A percentile compares a stretch with the other conserved stretches of the same genome.
Conservation (phyloP, 352 stramenopile species). For the Pythium aphanidermatum region DNA sequence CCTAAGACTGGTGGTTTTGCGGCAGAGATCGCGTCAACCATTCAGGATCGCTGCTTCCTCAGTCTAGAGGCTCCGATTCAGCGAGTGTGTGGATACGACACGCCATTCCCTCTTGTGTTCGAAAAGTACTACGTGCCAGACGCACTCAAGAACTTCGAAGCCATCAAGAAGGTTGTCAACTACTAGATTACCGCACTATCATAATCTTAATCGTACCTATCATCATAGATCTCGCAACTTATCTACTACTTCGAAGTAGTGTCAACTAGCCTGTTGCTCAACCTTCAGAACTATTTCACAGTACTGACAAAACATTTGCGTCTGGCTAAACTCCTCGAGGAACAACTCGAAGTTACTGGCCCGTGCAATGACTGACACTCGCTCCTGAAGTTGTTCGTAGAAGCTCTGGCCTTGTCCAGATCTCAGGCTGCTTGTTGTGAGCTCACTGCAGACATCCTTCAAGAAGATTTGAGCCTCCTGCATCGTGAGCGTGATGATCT, state of each 20-base stretch:
- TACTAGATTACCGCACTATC: no score
- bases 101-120: slow-evolving; percentile 95
- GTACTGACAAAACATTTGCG: slow-evolving; percentile 84
- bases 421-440: slow-evolving; percentile 50
- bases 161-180: slow-evolving; percentile 90
- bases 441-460: slow-evolving; percentile 57
- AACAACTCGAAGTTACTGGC: slow-evolving; percentile 69
- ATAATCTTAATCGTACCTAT: slow-evolving; percentile 2
- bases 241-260: no score
- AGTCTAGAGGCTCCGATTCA: slow-evolving; percentile 95
- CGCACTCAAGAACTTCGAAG: slow-evolving; percentile 93
- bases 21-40: slow-evolving; percentile 93
- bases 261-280: no score
- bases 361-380: slow-evolving; percentile 59
- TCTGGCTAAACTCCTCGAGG: slow-evolving; percentile 79
- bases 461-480: slow-evolving; percentile 71
- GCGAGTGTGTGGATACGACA: slow-evolving; percentile 94
- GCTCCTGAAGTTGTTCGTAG: slow-evolving; percentile 73
- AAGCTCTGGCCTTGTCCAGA: slow-evolving; percentile 28
- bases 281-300: slow-evolving; percentile 65
- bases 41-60: slow-evolving; percentile 94
- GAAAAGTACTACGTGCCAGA: slow-evolving; percentile 96
- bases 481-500: slow-evolving; percentile 65
- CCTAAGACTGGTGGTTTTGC: slow-evolving; percentile 94
- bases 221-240: not conserved